phyloP scores from a whole-genome alignment of 2,329 filamentous ascomycete species.

The Penicillium sp. region DNA sequence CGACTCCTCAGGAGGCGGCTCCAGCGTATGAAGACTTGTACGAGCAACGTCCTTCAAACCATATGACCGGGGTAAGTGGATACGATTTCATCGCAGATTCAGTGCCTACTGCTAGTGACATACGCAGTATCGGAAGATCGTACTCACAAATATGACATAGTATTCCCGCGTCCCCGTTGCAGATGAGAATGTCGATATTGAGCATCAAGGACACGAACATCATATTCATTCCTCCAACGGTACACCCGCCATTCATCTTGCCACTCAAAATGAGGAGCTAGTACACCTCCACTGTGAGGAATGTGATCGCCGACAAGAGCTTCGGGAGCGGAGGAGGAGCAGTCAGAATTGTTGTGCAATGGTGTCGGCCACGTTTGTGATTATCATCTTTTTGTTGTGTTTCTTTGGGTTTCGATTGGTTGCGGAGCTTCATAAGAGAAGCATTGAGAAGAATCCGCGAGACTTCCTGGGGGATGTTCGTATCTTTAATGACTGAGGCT shows the following conservation, averaged over 20 bases:
- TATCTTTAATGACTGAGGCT: not conserved
- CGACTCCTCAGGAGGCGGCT: constrained; percentile 4
- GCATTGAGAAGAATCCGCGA: not conserved
- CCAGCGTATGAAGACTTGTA: constrained; percentile 16
- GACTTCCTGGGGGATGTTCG: not conserved
- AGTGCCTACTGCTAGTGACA: not conserved
- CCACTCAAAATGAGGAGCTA: not conserved
- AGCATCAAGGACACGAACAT: not conserved
- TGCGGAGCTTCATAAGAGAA: not conserved
- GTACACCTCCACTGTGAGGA: constrained; percentile 16
- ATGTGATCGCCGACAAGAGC: constrained; percentile 15
- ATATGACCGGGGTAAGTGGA: not conserved
- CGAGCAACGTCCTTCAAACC: constrained; percentile 7
- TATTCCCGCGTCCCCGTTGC: not conserved
- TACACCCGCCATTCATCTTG: not conserved
- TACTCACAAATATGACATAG: not conserved
- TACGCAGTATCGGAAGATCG: not conserved
- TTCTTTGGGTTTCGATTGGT: constrained; percentile 10
- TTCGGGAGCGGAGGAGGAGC: constrained; percentile 6
- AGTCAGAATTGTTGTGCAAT: constrained; percentile 2
- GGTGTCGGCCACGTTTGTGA: constrained; percentile 14
- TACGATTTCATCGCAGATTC: too few relatives aligned
- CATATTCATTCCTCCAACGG: not conserved
- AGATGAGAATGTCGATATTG: not conserved
- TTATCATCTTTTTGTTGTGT: constrained; percentile 12